These are phyloP conservation scores for Obba rivulosa DNA, from an alignment of 768 basidiomycete genomes.

Conservation along the genomic window DNA sequence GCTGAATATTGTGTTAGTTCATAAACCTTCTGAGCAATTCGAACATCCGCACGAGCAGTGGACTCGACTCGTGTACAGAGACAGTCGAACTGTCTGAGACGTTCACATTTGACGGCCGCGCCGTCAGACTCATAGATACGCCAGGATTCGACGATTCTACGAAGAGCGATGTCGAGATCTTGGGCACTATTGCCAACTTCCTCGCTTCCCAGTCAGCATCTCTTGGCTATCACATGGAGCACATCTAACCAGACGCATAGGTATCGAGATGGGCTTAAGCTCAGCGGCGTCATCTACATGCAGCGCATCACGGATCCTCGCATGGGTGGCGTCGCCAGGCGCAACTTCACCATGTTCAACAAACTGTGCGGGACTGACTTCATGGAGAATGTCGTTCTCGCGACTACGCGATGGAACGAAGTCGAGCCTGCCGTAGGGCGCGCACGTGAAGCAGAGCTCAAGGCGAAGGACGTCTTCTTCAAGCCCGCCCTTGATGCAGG, in stretches of 20 bases:
- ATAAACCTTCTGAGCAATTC: slow-evolving; percentile 13
- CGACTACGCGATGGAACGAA: slow-evolving; percentile 22
- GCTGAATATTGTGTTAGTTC: slow-evolving; percentile 4
- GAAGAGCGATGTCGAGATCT: slow-evolving; percentile 9
- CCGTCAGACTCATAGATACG: slow-evolving; percentile 47
- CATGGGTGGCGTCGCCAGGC: slow-evolving; percentile 3
- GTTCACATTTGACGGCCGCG: slow-evolving; percentile 37
- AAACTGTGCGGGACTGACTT: slow-evolving; percentile 14
- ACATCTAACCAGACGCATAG: slow-evolving; percentile 1
- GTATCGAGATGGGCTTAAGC: slow-evolving; percentile 4
- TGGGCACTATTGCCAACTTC: background rate
- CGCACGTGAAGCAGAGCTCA: background rate
- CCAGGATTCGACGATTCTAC: slow-evolving; percentile 56
- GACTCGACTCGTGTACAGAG: slow-evolving; percentile 6
- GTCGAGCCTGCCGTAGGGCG: background rate
- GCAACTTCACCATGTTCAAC: slow-evolving; percentile 11
- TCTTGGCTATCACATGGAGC: too few species aligned
- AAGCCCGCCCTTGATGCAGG: slow-evolving; percentile 9
- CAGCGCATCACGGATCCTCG: slow-evolving; percentile 17
- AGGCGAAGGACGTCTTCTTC: slow-evolving; percentile 7
- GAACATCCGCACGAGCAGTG: background rate
- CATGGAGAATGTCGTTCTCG: slow-evolving; percentile 16
- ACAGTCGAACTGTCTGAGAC: slow-evolving; percentile 23
- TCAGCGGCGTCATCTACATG: slow-evolving; percentile 18
- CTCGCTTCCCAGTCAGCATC: background rate